Evolutionary conservation across 192 early-diverging fungal genomes (phyloP).

Genomic region (Gaertneriomyces semiglobifer): DNA sequence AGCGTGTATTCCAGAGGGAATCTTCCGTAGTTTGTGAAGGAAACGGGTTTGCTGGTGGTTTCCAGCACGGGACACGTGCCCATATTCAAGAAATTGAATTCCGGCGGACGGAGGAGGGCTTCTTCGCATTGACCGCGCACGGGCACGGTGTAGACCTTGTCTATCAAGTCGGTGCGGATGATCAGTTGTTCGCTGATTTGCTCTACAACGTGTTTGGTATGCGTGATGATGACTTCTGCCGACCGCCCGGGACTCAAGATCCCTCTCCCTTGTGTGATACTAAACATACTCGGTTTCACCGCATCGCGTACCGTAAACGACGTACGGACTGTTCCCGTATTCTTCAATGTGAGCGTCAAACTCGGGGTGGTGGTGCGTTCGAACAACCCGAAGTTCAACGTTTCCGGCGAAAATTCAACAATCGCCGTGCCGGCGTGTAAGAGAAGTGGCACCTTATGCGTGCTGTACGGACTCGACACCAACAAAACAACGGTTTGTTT

Average conservation of each 20-base stretch:
- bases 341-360: conserved; percentile 42
- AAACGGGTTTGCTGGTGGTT: conserved; percentile 43
- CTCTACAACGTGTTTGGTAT: conserved; percentile 48
- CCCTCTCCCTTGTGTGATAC: conserved; percentile 47
- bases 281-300: conserved; percentile 50
- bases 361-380: conserved; percentile 48
- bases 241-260: conserved; percentile 41
- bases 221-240: conserved; percentile 45
- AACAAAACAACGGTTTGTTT: conserved; percentile 48
- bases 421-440: conserved; percentile 54
- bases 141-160: conserved; percentile 45
- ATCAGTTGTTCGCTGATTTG: conserved; percentile 50
- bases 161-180: conserved; percentile 55
- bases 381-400: conserved; percentile 65
- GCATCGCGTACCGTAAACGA: conserved; percentile 48
- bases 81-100: conserved; percentile 55
- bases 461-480: conserved; percentile 57
- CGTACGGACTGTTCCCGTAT: conserved; percentile 56
- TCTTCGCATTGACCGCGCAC: conserved; percentile 62
- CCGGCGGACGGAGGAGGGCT: conserved; percentile 52
- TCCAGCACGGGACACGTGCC: conserved; percentile 62
- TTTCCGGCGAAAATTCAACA: conserved; percentile 46
- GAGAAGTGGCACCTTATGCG: conserved; percentile 54
- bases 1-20: conserved; percentile 50
- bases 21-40: conserved; percentile 54